Percentiles rank a stretch among this genome's conserved stretches.
Conservation (phyloP, 2,329 filamentous ascomycete genomes). For the Aspergillus intermedius region DNA sequence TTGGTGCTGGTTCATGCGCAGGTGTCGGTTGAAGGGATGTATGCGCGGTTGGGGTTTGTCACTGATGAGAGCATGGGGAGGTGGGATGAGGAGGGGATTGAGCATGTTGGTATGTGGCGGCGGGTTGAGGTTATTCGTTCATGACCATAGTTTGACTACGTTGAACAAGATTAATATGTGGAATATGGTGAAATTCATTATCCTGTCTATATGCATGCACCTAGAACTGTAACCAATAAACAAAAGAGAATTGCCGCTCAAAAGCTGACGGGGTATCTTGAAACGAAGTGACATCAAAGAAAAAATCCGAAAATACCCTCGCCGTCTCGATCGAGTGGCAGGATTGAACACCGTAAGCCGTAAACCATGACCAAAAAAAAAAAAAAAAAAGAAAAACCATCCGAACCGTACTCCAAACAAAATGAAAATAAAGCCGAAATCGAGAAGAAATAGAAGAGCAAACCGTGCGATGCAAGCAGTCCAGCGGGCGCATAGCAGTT, state of each 20-base stretch:
- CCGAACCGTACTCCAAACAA: conserved; percentile 11
- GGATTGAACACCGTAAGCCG: conserved; percentile 3
- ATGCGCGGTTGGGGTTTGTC: conserved; percentile 66
- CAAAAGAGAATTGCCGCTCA: conserved; percentile 20
- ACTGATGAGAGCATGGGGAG: conserved; percentile 65
- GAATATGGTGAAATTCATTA: not conserved
- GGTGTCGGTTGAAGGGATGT: conserved; percentile 56
- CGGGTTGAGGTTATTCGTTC: conserved; percentile 18
- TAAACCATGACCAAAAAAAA: conserved; percentile 1
- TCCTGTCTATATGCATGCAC: conserved; percentile 5
- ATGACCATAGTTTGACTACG: not conserved
- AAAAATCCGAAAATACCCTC: conserved; percentile 9
- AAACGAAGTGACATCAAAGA: conserved; percentile 12
- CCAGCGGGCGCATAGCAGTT: conserved; percentile 3
- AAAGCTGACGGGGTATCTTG: conserved; percentile 32
- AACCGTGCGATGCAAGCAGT: conserved; percentile 5
- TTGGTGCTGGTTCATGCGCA: conserved; percentile 77
- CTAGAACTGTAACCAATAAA: conserved; percentile 6
- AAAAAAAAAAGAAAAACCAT: conserved; percentile 1
- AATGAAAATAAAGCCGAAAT: conserved; percentile 4
- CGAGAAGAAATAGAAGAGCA: conserved; percentile 3
- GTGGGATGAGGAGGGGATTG: conserved; percentile 80
- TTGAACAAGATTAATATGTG: too few species aligned
- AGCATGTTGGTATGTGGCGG: conserved; percentile 79
- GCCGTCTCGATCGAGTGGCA: conserved; percentile 9